A percentile compares a stretch with the other conserved stretches of the same genome.
Evolutionary conservation across 139 green algal genomes (phyloP).

Genomic region (Micractinium sp.): DNA sequence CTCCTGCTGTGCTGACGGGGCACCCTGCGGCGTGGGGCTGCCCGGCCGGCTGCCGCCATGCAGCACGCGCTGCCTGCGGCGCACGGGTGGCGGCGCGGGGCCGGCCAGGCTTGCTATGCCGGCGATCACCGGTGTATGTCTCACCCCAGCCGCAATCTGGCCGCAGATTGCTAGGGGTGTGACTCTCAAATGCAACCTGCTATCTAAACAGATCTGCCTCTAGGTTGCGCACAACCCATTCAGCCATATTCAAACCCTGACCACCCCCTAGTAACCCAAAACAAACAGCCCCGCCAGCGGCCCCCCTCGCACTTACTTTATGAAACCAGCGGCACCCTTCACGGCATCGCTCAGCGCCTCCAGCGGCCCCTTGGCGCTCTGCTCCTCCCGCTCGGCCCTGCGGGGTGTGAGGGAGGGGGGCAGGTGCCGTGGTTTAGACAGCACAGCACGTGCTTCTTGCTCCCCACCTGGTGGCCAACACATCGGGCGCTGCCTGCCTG

Average conservation of each 20-base stretch:
- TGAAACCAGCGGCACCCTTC: slow-evolving; percentile 10
- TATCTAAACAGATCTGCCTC: no score
- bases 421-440: not conserved
- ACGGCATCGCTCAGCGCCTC: slow-evolving; percentile 17
- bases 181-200: no score
- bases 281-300: not conserved
- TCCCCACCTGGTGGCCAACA: no score
- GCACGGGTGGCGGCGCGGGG: not conserved
- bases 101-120: no score
- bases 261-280: not conserved
- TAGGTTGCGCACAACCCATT: no score
- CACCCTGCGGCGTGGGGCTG: not conserved
- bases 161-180: no score
- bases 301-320: slow-evolving; percentile 1
- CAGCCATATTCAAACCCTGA: not conserved
- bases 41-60: not conserved
- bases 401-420: no score
- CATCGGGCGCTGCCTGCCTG: no score
- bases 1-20: not conserved
- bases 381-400: slow-evolving; percentile 24
- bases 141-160: no score
- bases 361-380: slow-evolving; percentile 17
- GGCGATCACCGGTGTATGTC: no score
- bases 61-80: slow-evolving; percentile 26
- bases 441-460: not conserved